Evolutionary conservation across 208 protist genomes (phyloP).

Genomic region (Wallacemonas rigidus): DNA sequence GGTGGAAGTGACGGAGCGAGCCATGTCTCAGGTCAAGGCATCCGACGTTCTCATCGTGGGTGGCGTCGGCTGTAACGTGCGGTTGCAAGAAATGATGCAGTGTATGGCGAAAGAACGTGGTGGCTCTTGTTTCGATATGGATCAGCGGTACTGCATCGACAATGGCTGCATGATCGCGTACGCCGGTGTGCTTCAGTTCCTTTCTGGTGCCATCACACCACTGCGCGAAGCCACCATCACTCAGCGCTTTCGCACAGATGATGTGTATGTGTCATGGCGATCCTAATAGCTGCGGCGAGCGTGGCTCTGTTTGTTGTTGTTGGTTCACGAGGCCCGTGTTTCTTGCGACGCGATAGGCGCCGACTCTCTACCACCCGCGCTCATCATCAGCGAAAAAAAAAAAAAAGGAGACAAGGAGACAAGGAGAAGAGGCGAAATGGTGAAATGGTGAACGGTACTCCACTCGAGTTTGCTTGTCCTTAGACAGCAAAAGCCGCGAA

Average conservation of each 20-base stretch:
- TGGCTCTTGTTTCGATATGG: slow-evolving; percentile 93
- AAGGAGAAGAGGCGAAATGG: too few species aligned
- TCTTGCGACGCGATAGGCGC: too few species aligned
- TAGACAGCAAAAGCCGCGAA: too few species aligned
- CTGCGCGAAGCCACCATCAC: slow-evolving; percentile 79
- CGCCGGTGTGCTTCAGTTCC: slow-evolving; percentile 92
- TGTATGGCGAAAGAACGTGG: slow-evolving; percentile 91
- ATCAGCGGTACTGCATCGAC: slow-evolving; percentile 99
- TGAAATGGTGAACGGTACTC: too few species aligned
- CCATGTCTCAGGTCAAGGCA: slow-evolving; percentile 97
- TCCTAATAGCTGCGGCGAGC: slow-evolving; percentile 9
- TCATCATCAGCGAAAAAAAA: too few species aligned
- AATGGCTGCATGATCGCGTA: slow-evolving; percentile 99
- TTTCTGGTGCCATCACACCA: slow-evolving; percentile 76
- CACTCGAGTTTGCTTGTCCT: too few species aligned
- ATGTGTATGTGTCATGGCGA: slow-evolving; percentile 95
- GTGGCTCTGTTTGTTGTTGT: too few species aligned
- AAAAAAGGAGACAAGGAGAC: too few species aligned
- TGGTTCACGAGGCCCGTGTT: too few species aligned
- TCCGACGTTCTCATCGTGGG: slow-evolving; percentile 98
- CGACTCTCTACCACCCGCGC: too few species aligned
- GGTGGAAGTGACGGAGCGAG: slow-evolving; percentile 99
- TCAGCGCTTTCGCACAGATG: slow-evolving; percentile 95
- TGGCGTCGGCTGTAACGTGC: slow-evolving; percentile 98
- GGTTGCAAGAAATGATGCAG: slow-evolving; percentile 97